Percentiles rank a stretch among this genome's conserved stretches.
Evolutionary conservation across 192 early-diverging fungal species (phyloP).

Genomic region (Entomortierella beljakovae): DNA sequence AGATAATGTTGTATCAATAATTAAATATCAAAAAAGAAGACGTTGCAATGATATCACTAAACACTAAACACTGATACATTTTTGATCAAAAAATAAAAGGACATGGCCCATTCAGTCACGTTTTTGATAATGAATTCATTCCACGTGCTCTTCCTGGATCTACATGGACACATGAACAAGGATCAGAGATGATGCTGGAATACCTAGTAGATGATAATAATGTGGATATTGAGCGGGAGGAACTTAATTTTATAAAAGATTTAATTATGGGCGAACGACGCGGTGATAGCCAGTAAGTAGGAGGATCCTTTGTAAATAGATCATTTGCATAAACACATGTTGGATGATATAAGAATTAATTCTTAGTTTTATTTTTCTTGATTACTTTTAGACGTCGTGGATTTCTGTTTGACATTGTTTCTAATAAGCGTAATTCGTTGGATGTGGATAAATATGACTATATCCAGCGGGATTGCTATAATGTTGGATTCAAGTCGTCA

Average conservation of each 20-base stretch:
- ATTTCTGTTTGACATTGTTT: slow-evolving; percentile 96
- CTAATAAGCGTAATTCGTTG: slow-evolving; percentile 93
- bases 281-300: slow-evolving; percentile 53
- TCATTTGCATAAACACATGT: no score
- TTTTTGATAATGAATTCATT: slow-evolving; percentile 94
- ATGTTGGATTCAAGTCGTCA: slow-evolving; percentile 70
- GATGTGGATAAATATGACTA: slow-evolving; percentile 97
- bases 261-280: slow-evolving; percentile 74
- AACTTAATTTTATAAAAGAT: slow-evolving; percentile 74
- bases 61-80: slow-evolving; percentile 1
- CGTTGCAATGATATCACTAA: neutral
- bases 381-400: slow-evolving; percentile 56
- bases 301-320: neutral
- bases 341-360: no score
- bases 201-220: slow-evolving; percentile 79
- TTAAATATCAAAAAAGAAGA: neutral
- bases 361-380: no score
- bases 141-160: slow-evolving; percentile 66
- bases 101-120: slow-evolving; percentile 96
- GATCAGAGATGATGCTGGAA: slow-evolving; percentile 88
- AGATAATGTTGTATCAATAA: neutral
- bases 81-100: slow-evolving; percentile 54
- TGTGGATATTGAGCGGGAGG: slow-evolving; percentile 71
- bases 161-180: slow-evolving; percentile 81
- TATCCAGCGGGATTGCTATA: slow-evolving; percentile 83